Evolutionary conservation across 2,329 filamentous ascomycete species (phyloP).

Genomic region (Ceratocystis cubensis): DNA sequence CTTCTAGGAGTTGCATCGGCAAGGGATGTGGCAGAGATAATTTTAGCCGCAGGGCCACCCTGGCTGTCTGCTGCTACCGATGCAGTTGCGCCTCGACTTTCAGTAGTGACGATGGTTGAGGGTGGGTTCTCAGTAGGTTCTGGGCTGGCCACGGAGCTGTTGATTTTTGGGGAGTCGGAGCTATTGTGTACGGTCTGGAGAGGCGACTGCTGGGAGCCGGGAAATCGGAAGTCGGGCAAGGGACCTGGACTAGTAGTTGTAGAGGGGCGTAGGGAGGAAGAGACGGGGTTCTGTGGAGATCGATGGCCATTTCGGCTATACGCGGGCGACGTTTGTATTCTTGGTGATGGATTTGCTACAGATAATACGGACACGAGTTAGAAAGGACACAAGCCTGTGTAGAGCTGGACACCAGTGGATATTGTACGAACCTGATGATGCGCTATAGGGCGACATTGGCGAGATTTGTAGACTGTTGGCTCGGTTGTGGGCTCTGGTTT

Average conservation of each 20-base stretch:
- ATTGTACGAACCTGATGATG: constrained; percentile 31
- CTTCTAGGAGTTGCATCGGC: constrained; percentile 61
- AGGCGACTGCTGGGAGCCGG: constrained; percentile 34
- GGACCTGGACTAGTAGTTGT: constrained; percentile 28
- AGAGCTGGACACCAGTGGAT: too few species aligned
- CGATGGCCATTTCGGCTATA: constrained; percentile 34
- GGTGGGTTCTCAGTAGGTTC: background rate
- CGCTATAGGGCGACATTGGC: constrained; percentile 35
- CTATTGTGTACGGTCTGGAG: constrained; percentile 28
- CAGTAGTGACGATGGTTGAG: constrained; percentile 6
- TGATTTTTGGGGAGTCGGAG: constrained; percentile 27
- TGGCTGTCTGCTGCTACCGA: constrained; percentile 40
- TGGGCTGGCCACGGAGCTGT: constrained; percentile 27
- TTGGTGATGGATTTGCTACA: constrained; percentile 32
- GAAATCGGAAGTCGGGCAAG: constrained; percentile 47
- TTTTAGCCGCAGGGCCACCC: constrained; percentile 47
- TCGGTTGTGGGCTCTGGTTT: constrained; percentile 50
- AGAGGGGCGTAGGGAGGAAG: constrained; percentile 30
- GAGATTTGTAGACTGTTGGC: constrained; percentile 70
- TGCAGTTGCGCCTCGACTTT: background rate
- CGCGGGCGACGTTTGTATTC: constrained; percentile 38
- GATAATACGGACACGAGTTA: background rate
- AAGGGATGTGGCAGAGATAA: constrained; percentile 54
- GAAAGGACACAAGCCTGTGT: background rate
- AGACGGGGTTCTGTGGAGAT: constrained; percentile 20